Percentiles rank a stretch among this genome's conserved stretches.
phyloP scores from a whole-genome alignment of 805 yeast genomes.

The Torulaspora delbrueckii region DNA sequence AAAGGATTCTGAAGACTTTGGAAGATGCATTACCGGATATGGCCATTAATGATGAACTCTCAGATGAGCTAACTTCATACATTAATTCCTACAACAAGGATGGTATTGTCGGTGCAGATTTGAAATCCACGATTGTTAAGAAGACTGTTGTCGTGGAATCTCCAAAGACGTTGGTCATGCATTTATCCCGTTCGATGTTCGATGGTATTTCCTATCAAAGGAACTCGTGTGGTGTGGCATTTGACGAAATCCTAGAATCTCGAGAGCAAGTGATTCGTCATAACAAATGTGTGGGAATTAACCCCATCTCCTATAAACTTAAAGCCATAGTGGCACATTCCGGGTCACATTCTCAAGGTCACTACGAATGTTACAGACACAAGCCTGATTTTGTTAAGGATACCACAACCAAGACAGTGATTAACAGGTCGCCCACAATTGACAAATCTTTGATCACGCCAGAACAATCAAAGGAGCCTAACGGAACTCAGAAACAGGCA shows the following conservation, averaged over 20 bases:
- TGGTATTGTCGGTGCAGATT: slow-evolving; percentile 41
- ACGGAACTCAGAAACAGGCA: not conserved
- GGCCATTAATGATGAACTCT: slow-evolving; percentile 61
- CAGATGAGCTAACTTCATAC: slow-evolving; percentile 44
- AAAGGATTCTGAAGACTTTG: slow-evolving; percentile 35
- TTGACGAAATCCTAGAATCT: slow-evolving; percentile 54
- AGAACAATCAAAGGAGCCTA: not conserved
- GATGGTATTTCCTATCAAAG: slow-evolving; percentile 62
- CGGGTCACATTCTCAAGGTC: slow-evolving; percentile 87
- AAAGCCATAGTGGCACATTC: slow-evolving; percentile 76
- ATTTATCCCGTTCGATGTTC: slow-evolving; percentile 78
- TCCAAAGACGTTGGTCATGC: slow-evolving; percentile 73
- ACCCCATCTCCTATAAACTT: slow-evolving; percentile 48
- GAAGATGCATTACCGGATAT: slow-evolving; percentile 37
- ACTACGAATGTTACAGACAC: slow-evolving; percentile 80
- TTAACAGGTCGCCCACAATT: slow-evolving; percentile 33
- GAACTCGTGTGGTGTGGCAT: slow-evolving; percentile 67
- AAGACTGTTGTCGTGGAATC: slow-evolving; percentile 55
- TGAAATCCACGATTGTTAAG: slow-evolving; percentile 65
- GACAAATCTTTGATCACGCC: slow-evolving; percentile 11
- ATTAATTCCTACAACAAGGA: slow-evolving; percentile 44
- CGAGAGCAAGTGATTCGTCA: slow-evolving; percentile 35
- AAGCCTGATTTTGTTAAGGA: slow-evolving; percentile 53
- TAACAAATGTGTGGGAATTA: slow-evolving; percentile 16
- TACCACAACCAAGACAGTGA: slow-evolving; percentile 21